Conservation (phyloP, 345 rosid species). For the Erodium maritimum region DNA sequence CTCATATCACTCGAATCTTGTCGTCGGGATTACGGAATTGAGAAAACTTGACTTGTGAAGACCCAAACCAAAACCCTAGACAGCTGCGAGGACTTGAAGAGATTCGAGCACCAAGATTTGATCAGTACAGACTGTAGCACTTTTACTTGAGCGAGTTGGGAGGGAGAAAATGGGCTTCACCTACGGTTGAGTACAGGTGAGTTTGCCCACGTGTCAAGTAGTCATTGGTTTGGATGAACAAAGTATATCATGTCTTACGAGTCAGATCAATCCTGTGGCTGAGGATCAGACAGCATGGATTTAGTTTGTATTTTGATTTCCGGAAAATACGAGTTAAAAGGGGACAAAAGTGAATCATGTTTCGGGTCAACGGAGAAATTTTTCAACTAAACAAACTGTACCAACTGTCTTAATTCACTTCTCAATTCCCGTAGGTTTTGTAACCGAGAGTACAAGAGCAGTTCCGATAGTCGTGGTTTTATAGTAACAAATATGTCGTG, state of each 20-base stretch:
- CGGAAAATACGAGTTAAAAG: not conserved
- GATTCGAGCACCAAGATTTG: not conserved
- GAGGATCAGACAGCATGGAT: not conserved
- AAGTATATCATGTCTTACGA: not conserved
- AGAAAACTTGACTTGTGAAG: not conserved
- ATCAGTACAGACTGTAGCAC: not conserved
- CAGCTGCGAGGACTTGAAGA: not conserved
- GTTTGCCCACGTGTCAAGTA: not conserved
- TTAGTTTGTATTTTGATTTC: no score
- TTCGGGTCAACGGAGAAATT: not conserved
- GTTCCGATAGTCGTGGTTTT: no score
- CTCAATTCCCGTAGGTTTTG: no score
- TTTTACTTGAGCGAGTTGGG: not conserved
- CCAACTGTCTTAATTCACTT: no score
- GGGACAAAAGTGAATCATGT: not conserved
- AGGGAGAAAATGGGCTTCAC: not conserved
- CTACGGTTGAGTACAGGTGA: not conserved
- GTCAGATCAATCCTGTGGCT: not conserved
- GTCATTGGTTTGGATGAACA: not conserved
- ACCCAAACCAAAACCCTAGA: not conserved
- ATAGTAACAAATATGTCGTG: no score
- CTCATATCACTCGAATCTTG: not conserved
- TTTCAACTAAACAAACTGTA: no score
- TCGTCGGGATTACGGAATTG: not conserved
- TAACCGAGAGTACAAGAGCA: no score